Conservation (phyloP, 768 basidiomycete genomes). For the Podaxis carcinomalis region DNA sequence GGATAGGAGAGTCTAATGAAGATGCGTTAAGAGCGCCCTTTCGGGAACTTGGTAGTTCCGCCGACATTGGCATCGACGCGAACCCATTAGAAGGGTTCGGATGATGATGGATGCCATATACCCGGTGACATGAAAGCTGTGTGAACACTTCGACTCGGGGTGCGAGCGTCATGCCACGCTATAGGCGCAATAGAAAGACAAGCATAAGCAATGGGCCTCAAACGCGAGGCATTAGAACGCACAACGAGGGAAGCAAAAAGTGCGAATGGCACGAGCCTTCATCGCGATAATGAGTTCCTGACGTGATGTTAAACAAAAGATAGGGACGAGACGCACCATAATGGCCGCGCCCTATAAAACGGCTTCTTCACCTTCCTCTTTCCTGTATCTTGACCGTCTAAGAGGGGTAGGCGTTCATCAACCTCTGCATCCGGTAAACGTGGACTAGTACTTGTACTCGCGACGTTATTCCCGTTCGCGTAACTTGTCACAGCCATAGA, state of each 20-base stretch:
- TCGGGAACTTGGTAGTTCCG: not conserved
- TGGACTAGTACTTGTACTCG: not conserved
- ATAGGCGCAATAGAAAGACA: constrained; percentile 8
- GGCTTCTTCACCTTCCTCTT: constrained; percentile 32
- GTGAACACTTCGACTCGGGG: constrained; percentile 80
- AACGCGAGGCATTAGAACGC: constrained; percentile 23
- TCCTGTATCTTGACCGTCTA: not conserved
- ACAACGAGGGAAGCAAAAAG: constrained; percentile 63
- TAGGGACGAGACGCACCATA: constrained; percentile 34
- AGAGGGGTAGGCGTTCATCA: not conserved
- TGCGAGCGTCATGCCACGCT: constrained; percentile 84
- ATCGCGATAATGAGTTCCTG: not conserved
- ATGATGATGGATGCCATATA: constrained; percentile 27
- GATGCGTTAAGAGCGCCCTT: not conserved
- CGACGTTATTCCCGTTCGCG: not conserved
- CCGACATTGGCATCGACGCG: not conserved
- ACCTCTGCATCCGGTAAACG: not conserved
- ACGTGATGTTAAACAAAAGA: not conserved
- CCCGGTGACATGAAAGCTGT: constrained; percentile 64
- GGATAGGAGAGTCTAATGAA: constrained; percentile 11
- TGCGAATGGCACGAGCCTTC: constrained; percentile 77
- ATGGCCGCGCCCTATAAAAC: constrained; percentile 46
- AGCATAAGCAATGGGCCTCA: constrained; percentile 5
- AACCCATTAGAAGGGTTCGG: not conserved
- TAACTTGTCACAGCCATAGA: not conserved